These are phyloP conservation scores for Podila horticola DNA, from an alignment of 192 early-diverging fungal genomes.

Conservation along the genomic window DNA sequence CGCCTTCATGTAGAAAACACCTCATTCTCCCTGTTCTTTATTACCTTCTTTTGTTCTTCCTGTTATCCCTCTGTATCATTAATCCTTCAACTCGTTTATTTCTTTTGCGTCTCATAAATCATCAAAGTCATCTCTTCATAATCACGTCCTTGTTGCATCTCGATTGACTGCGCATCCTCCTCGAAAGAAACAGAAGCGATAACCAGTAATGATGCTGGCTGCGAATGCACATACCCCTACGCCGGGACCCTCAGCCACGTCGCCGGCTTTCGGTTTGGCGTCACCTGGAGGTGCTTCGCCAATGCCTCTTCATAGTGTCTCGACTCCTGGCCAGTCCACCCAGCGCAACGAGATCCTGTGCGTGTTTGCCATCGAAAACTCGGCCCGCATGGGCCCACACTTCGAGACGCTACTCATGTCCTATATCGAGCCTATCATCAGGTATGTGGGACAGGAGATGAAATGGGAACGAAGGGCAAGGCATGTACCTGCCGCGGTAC, in stretches of 20 bases:
- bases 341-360: slow-evolving; percentile 62
- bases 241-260: slow-evolving; percentile 25
- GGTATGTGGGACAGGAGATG: slow-evolving; percentile 24
- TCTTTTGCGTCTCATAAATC: background rate
- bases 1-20: too few relatives aligned
- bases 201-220: slow-evolving; percentile 25
- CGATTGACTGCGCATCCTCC: too few relatives aligned
- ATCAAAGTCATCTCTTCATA: background rate
- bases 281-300: slow-evolving; percentile 46
- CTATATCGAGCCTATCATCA: slow-evolving; percentile 65
- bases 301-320: slow-evolving; percentile 46
- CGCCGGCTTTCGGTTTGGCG: slow-evolving; percentile 33
- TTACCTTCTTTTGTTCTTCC: background rate
- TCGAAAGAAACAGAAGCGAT: background rate
- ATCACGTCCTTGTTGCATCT: background rate
- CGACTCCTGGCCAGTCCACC: slow-evolving; percentile 43
- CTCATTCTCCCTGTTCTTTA: background rate
- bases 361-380: slow-evolving; percentile 66
- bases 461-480: too few relatives aligned
- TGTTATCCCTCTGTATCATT: background rate
- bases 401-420: slow-evolving; percentile 57
- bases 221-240: slow-evolving; percentile 37
- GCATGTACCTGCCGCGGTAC: too few relatives aligned
- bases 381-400: slow-evolving; percentile 58
- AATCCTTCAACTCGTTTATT: background rate